These are phyloP conservation scores for Aurantiochytrium sp. DNA, from an alignment of 108 stramenopile genomes.

Conservation along the genomic window DNA sequence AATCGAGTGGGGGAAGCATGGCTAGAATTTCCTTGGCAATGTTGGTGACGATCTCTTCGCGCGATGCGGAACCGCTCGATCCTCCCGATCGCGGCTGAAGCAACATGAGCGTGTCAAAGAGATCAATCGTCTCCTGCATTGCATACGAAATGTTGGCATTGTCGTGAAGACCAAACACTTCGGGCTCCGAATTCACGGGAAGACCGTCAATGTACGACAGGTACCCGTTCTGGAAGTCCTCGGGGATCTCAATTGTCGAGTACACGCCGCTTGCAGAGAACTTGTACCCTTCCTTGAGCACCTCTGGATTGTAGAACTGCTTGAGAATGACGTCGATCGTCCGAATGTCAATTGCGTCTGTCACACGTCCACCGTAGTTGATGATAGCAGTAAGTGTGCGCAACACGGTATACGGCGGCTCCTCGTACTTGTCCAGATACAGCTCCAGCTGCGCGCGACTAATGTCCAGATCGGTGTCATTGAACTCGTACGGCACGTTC, in stretches of 20 bases:
- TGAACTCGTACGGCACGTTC: conserved; percentile 67
- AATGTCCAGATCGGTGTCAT: conserved; percentile 64
- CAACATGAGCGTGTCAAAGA: conserved; percentile 48
- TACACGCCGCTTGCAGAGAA: conserved; percentile 40
- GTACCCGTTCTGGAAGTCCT: conserved; percentile 38
- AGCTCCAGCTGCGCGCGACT: conserved; percentile 50
- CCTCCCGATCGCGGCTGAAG: conserved; percentile 43
- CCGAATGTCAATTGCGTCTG: conserved; percentile 66
- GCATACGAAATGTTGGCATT: conserved; percentile 63
- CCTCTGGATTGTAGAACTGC: conserved; percentile 50
- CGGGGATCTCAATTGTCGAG: conserved; percentile 24
- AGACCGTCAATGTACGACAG: conserved; percentile 56
- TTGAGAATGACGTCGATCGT: conserved; percentile 56
- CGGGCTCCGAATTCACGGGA: conserved; percentile 58
- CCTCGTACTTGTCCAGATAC: conserved; percentile 53
- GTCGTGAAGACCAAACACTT: conserved; percentile 63
- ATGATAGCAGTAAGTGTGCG: conserved; percentile 49
- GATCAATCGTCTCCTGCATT: conserved; percentile 49
- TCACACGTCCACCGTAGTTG: conserved; percentile 66
- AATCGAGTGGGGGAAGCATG: conserved; percentile 26
- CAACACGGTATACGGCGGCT: conserved; percentile 52
- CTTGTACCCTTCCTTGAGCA: conserved; percentile 33
- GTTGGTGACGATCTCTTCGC: conserved; percentile 46
- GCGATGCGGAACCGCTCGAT: conserved; percentile 27
- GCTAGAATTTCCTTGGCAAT: conserved; percentile 45